Percentiles rank a stretch among this genome's conserved stretches.
These are phyloP conservation scores for Saturnispora gosingensis DNA, from an alignment of 805 yeast species.

Conservation along the genomic window DNA sequence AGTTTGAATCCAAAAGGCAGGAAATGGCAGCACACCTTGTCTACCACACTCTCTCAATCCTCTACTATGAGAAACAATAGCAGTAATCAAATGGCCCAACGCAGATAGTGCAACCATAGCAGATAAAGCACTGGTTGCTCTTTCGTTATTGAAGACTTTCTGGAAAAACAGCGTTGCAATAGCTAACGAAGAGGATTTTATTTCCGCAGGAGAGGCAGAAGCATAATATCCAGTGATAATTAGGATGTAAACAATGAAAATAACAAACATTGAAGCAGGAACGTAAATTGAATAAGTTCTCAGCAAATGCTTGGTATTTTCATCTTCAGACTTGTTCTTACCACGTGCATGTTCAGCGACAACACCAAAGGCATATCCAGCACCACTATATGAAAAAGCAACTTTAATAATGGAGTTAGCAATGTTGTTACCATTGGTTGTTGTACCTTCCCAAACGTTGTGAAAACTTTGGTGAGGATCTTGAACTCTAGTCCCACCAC, in stretches of 20 bases:
- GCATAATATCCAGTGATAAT: constrained; percentile 76
- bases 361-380: constrained; percentile 31
- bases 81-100: constrained; percentile 73
- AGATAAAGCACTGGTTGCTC: constrained; percentile 58
- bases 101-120: constrained; percentile 78
- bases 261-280: constrained; percentile 54
- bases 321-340: constrained; percentile 25
- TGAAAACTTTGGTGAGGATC: constrained; percentile 23
- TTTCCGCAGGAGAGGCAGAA: constrained; percentile 52
- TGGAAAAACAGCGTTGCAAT: constrained; percentile 71
- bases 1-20: constrained; percentile 59
- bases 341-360: constrained; percentile 34
- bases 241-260: constrained; percentile 61
- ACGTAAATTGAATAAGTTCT: constrained; percentile 64
- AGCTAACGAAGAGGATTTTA: constrained; percentile 53
- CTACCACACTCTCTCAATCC: constrained; percentile 72
- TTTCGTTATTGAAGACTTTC: constrained; percentile 52
- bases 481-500: constrained; percentile 45
- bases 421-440: constrained; percentile 34
- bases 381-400: constrained; percentile 36
- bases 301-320: constrained; percentile 37
- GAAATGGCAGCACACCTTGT: constrained; percentile 72
- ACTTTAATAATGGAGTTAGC: constrained; percentile 36
- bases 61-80: constrained; percentile 75
- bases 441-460: constrained; percentile 33